Percentiles rank a stretch among this genome's conserved stretches.
phyloP scores from a whole-genome alignment of 495 filamentous ascomycete genomes.

The Penicillium steckii region DNA sequence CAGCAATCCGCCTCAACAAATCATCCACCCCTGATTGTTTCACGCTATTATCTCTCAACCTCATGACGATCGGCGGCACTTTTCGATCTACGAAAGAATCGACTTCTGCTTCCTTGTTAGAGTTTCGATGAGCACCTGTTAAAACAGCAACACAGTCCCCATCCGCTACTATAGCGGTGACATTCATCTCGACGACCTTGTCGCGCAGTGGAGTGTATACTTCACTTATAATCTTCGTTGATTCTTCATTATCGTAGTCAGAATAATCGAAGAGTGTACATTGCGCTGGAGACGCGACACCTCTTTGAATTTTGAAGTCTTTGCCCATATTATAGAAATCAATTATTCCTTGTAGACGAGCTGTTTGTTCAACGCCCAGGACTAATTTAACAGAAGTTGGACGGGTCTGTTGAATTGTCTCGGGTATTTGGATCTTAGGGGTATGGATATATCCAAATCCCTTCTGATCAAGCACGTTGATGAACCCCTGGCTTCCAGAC shows the following conservation, averaged over 20 bases:
- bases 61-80: not conserved
- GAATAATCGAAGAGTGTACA: not conserved
- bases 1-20: not conserved
- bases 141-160: slow-evolving; percentile 4
- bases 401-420: not conserved
- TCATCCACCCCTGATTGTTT: not conserved
- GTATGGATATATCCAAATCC: slow-evolving; percentile 2
- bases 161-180: slow-evolving; percentile 4
- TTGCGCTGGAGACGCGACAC: not conserved
- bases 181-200: not conserved
- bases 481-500: slow-evolving; percentile 2
- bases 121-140: not conserved
- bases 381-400: not conserved
- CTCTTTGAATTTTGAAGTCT: slow-evolving; percentile 2
- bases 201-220: not conserved
- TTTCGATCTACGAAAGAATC: not conserved
- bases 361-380: slow-evolving; percentile 3
- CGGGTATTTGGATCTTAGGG: not conserved
- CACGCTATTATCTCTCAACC: slow-evolving; percentile 2
- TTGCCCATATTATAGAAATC: slow-evolving; percentile 3
- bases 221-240: not conserved
- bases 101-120: not conserved
- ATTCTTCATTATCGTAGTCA: not conserved
- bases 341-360: slow-evolving; percentile 2
- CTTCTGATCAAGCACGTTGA: slow-evolving; percentile 6